Conservation (phyloP, 2,329 filamentous ascomycete species). For the Cladosporium sp. region DNA sequence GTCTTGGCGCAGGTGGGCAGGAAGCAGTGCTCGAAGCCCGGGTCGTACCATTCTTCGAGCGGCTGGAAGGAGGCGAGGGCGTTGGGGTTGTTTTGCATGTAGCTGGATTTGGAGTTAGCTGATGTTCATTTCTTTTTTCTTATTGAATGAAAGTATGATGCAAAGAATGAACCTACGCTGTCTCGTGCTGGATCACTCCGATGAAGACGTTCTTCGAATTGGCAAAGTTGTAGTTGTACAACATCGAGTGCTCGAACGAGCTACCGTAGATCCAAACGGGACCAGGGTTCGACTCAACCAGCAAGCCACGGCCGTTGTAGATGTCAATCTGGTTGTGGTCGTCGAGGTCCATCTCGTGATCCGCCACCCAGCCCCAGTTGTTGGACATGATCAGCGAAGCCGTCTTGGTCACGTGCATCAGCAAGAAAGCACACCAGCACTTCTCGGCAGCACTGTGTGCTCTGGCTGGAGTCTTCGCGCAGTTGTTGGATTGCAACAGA, state of each 20-base stretch:
- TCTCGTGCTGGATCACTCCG: conserved; percentile 84
- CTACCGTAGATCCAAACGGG: conserved; percentile 65
- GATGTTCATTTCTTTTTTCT: background rate
- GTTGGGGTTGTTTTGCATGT: conserved; percentile 80
- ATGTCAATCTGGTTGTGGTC: conserved; percentile 76
- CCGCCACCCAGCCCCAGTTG: conserved; percentile 87
- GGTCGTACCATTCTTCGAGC: conserved; percentile 63
- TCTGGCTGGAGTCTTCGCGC: conserved; percentile 70
- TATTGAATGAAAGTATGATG: background rate
- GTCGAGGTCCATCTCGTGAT: conserved; percentile 80
- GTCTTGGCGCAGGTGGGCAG: conserved; percentile 65
- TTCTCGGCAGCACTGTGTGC: conserved; percentile 54
- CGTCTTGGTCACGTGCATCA: conserved; percentile 52
- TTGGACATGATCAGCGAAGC: conserved; percentile 80
- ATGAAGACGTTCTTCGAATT: conserved; percentile 80
- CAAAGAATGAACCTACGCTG: conserved; percentile 59
- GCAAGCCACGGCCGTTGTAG: conserved; percentile 81
- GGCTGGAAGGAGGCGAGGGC: conserved; percentile 65
- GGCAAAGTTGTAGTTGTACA: conserved; percentile 81
- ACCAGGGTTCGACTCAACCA: conserved; percentile 62
- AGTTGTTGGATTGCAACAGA: conserved; percentile 76
- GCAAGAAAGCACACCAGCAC: conserved; percentile 71
- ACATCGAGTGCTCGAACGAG: conserved; percentile 59
- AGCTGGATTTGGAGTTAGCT: conserved; percentile 34
- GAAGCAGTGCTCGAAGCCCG: conserved; percentile 66